Evolutionary conservation across 257 asterid genomes (phyloP), one percentile per base, ranked within the genome.

Genomic region (Prunella vulgaris): DNA sequence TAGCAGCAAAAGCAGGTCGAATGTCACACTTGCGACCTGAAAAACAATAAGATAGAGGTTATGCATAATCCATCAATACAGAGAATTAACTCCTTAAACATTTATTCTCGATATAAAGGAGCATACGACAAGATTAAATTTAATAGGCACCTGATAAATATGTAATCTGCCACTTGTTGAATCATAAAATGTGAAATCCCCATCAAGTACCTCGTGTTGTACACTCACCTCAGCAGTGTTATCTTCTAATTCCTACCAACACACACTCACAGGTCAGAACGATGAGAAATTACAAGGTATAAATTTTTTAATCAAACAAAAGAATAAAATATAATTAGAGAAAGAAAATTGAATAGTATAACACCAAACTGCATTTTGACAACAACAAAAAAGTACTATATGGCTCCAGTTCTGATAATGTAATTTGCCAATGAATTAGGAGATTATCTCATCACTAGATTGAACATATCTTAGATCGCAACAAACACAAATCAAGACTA

Each of bases 21-120:
- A 88, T 20, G 96, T 88, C 78, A 93, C 96, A 20, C 98, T 93
- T 13, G 90, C 96, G 37, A 93, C 96, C 98, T 93, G 94, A 77
- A 79, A 62, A 59, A 59, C 27, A 21, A 66, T 24, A 70, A 12
- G 25, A 52, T 44, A 58, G 7, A 40, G 21, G 40, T 62, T 38
- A 64, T 13, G 12, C 20, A 60, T n/a, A 4, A 30, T 69, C 35
- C 32, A n/a, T 32, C 28, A 48, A 60, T 20, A 62, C n/a, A 37
- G 20, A 37, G 15, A 30, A 25, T 67, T 7, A 20, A 51, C 20
- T n/a, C 24, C 15, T 12, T 10, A 18, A 22, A 24, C n/a, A 21
- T 14, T 20, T 5, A 64, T 66, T 28, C 59, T 30, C 5, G 62
- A 68, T 40, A 40, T 37, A 57, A 18, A 12, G 58, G 57, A 64